Evolutionary conservation across 2,329 filamentous ascomycete genomes (phyloP).

Genomic region (Botryosphaeria agaves): DNA sequence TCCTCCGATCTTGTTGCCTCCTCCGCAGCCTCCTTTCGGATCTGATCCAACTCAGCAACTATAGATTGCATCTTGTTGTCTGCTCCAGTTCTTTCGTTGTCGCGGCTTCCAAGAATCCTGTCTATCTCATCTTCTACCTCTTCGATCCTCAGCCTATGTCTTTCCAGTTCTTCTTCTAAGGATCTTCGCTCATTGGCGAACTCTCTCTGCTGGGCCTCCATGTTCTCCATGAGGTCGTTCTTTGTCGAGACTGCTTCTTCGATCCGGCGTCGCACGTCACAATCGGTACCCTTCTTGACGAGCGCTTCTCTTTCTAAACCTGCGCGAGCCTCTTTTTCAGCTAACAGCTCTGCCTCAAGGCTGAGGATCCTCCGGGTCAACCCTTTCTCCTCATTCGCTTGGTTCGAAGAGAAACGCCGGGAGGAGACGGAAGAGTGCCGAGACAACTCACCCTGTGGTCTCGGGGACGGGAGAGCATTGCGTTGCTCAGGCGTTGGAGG

Average conservation of each 20-base stretch:
- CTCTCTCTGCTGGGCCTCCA: slow-evolving; percentile 80
- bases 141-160: slow-evolving; percentile 60
- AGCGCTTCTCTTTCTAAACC: slow-evolving; percentile 54
- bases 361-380: slow-evolving; percentile 43
- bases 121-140: slow-evolving; percentile 89
- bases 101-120: slow-evolving; percentile 61
- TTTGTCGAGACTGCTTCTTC: slow-evolving; percentile 86
- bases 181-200: slow-evolving; percentile 73
- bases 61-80: slow-evolving; percentile 53
- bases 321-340: slow-evolving; percentile 51
- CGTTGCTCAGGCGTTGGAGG: slow-evolving; percentile 20
- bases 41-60: slow-evolving; percentile 51
- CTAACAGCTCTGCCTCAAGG: slow-evolving; percentile 62
- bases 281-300: slow-evolving; percentile 30
- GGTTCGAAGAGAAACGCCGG: slow-evolving; percentile 42
- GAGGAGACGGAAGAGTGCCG: slow-evolving; percentile 43
- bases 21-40: slow-evolving; percentile 31
- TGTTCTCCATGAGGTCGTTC: slow-evolving; percentile 82
- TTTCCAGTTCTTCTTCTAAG: slow-evolving; percentile 63
- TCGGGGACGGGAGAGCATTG: slow-evolving; percentile 13
- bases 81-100: slow-evolving; percentile 58
- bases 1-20: slow-evolving; percentile 33
- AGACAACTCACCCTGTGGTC: slow-evolving; percentile 27
- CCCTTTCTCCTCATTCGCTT: slow-evolving; percentile 43
- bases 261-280: slow-evolving; percentile 48